phyloP scores from a whole-genome alignment of 495 filamentous ascomycete genomes.

The Annulohypoxylon nitens region DNA sequence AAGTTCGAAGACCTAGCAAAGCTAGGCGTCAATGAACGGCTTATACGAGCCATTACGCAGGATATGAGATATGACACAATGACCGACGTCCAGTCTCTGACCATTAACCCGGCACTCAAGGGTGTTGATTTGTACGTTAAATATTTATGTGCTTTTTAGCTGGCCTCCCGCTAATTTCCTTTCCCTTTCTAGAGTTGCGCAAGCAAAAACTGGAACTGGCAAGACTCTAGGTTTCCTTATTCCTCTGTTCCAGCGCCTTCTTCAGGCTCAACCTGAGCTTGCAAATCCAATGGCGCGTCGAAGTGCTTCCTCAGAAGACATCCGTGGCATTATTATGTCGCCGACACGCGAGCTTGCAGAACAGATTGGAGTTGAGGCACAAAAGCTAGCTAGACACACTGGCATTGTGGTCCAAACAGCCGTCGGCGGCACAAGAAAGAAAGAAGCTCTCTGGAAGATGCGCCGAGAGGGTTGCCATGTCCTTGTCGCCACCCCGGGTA shows the following conservation, averaged over 20 bases:
- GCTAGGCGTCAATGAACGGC: constrained; percentile 69
- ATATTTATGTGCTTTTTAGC: constrained; percentile 4
- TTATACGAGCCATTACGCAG: constrained; percentile 77
- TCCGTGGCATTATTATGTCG: constrained; percentile 90
- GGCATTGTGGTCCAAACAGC: constrained; percentile 84
- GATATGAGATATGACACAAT: constrained; percentile 84
- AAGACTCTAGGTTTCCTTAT: constrained; percentile 89
- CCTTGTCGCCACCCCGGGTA: constrained; percentile 90
- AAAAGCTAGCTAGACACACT: constrained; percentile 74
- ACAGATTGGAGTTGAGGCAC: constrained; percentile 89
- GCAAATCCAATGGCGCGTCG: constrained; percentile 42
- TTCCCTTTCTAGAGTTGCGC: constrained; percentile 74
- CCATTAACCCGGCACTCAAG: constrained; percentile 80
- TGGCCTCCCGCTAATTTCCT: constrained; percentile 43
- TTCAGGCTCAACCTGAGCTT: constrained; percentile 68
- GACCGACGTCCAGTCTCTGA: constrained; percentile 91
- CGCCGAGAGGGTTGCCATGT: constrained; percentile 85
- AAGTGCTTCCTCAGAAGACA: constrained; percentile 69
- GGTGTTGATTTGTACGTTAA: constrained; percentile 83
- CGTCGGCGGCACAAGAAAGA: constrained; percentile 89
- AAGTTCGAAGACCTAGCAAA: constrained; percentile 77
- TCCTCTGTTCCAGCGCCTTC: constrained; percentile 78
- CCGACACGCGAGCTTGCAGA: constrained; percentile 95
- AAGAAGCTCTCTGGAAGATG: constrained; percentile 69
- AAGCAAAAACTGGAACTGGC: constrained; percentile 89